These are phyloP conservation scores for Ettlia oleoabundans DNA, from an alignment of 139 green algal species.

Conservation along the genomic window DNA sequence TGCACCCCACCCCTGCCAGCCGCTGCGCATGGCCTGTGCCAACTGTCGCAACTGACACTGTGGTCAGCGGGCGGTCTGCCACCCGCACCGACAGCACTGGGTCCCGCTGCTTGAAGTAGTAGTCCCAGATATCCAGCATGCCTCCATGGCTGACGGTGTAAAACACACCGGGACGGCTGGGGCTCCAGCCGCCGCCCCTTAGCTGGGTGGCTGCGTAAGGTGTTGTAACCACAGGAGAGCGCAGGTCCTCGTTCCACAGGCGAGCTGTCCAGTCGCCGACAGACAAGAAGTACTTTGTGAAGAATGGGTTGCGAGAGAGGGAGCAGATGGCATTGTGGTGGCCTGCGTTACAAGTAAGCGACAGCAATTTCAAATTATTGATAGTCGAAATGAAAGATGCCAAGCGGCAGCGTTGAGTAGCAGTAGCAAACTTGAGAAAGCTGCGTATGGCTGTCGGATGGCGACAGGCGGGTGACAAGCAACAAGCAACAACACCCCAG, in stretches of 20 bases:
- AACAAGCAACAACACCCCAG: background rate
- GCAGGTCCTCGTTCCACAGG: constrained; percentile 93
- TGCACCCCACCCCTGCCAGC: constrained; percentile 72
- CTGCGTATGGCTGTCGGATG: too few relatives aligned
- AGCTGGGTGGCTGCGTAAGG: constrained; percentile 83
- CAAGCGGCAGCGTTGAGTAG: too few relatives aligned
- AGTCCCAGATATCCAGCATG: constrained; percentile 90
- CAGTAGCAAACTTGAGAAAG: too few relatives aligned
- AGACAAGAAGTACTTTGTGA: constrained; percentile 93
- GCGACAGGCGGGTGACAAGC: too few relatives aligned
- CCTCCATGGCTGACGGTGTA: constrained; percentile 86
- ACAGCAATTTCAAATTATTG: too few relatives aligned
- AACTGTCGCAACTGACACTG: constrained; percentile 33
- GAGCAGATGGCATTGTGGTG: constrained; percentile 89
- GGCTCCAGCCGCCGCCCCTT: constrained; percentile 81
- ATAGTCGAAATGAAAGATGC: too few relatives aligned
- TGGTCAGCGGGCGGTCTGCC: background rate
- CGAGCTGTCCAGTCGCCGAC: constrained; percentile 92
- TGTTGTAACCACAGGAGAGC: constrained; percentile 87
- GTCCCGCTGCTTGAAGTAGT: constrained; percentile 92
- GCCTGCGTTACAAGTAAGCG: constrained; percentile 43
- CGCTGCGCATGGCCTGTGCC: constrained; percentile 51
- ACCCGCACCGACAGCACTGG: constrained; percentile 76
- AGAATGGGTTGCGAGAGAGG: constrained; percentile 87
- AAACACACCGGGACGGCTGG: constrained; percentile 85